A percentile compares a stretch with the other conserved stretches of the same genome.
These are phyloP conservation scores for Inonotus obliquus DNA, from an alignment of 1,284 basidiomycete species.

Conservation along the genomic window DNA sequence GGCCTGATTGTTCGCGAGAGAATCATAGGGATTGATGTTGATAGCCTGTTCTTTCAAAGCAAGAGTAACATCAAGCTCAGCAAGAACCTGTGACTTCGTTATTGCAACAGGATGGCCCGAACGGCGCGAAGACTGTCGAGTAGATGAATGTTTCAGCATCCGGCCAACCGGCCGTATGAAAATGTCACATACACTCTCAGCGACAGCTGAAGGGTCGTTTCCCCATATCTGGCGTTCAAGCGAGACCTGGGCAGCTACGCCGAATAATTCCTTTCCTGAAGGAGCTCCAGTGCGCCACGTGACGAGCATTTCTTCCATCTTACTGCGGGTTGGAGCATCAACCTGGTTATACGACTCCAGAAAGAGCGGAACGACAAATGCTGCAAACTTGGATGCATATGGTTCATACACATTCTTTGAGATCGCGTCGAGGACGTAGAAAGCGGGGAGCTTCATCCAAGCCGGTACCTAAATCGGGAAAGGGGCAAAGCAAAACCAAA, in stretches of 20 bases:
- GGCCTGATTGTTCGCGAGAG: constrained; percentile 58
- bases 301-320: constrained; percentile 94
- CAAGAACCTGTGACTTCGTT: constrained; percentile 70
- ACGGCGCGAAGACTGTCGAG: constrained; percentile 8
- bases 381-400: constrained; percentile 78
- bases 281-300: constrained; percentile 88
- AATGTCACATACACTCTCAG: constrained; percentile 23
- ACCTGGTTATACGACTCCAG: constrained; percentile 82
- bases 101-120: constrained; percentile 39
- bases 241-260: constrained; percentile 62
- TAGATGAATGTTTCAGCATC: not conserved
- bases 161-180: not conserved
- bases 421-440: constrained; percentile 96
- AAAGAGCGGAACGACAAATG: constrained; percentile 75
- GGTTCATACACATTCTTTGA: constrained; percentile 92
- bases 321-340: constrained; percentile 77
- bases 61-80: constrained; percentile 74
- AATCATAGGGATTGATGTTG: constrained; percentile 65
- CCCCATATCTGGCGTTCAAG: constrained; percentile 80
- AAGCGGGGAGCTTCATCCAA: constrained; percentile 87
- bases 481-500: constrained; percentile 24
- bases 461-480: constrained; percentile 70
- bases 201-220: constrained; percentile 35
- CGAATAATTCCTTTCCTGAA: constrained; percentile 78
- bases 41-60: constrained; percentile 68